Evolutionary conservation across 805 yeast species (phyloP), one percentile per base, ranked within the genome.

Genomic region (Candida anglica): DNA sequence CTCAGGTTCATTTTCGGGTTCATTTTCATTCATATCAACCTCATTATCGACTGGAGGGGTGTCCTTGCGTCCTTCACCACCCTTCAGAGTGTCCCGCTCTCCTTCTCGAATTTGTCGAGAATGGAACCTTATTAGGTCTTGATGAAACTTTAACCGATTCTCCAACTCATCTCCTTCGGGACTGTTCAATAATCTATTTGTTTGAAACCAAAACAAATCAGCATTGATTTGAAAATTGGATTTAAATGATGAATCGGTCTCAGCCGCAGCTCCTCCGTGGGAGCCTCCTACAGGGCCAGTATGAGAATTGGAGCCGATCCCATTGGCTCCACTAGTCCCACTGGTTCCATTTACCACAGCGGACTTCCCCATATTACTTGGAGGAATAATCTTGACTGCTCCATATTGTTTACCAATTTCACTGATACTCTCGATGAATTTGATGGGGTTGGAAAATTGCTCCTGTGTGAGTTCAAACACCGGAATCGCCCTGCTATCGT

Each of bases 311-410:
- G n/a, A n/a, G n/a, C n/a, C n/a, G n/a, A n/a, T n/a, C n/a, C n/a
- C n/a, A n/a, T n/a, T n/a, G n/a, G n/a, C n/a, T n/a, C n/a, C n/a
- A n/a, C n/a, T n/a, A n/a, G n/a, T n/a, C n/a, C n/a, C n/a, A n/a
- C n/a, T n/a, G n/a, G n/a, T n/a, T n/a, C n/a, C n/a, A n/a, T n/a
- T n/a, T n/a, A n/a, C n/a, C n/a, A n/a, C n/a, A n/a, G n/a, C n/a
- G n/a, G n/a, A n/a, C n/a, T n/a, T n/a, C n/a, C 52, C 63, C 74
- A 75, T 2, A 44, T 47, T 0, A 39, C 38, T 23, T 0, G 91
- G 89, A 4, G 94, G 81, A 5, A 73, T 63, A 2, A 89, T 52
- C 49, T 88, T 89, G 28, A 87, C 58, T 48, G 93, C 88, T 0
- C 96, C 96, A 52, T 70, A 77, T 19, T 60, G 52, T 20, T 52